Percentiles rank a stretch among this genome's conserved stretches.
Conservation (phyloP, 2,329 filamentous ascomycete genomes). For the Penicillium crustosum region DNA sequence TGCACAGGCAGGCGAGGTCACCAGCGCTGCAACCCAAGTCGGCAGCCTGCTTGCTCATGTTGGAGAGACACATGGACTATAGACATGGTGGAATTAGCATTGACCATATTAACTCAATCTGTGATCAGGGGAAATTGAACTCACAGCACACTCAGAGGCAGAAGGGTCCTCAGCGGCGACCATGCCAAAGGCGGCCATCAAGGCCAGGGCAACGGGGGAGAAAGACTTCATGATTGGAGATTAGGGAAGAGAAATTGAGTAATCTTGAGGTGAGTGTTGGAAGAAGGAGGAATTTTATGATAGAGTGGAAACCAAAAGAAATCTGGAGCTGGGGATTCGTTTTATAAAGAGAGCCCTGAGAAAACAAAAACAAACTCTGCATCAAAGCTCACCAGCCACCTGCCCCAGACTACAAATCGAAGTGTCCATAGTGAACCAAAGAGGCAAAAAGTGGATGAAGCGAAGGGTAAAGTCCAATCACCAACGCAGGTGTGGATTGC, state of each 20-base stretch:
- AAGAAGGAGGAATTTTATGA: background rate
- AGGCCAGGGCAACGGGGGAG: constrained; percentile 28
- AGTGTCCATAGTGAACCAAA: constrained; percentile 3
- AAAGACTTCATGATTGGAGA: constrained; percentile 33
- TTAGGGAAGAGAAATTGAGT: background rate
- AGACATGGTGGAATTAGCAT: background rate
- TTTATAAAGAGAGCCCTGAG: constrained; percentile 20
- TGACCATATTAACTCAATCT: background rate
- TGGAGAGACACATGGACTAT: constrained; percentile 47
- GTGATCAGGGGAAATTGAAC: background rate
- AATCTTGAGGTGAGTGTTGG: background rate
- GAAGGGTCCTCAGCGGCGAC: constrained; percentile 26
- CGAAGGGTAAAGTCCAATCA: constrained; percentile 9
- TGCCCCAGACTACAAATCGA: constrained; percentile 1
- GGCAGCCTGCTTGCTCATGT: constrained; percentile 44
- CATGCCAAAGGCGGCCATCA: constrained; percentile 31
- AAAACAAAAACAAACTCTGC: constrained; percentile 20
- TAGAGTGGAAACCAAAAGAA: background rate
- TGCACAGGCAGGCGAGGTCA: constrained; percentile 45
- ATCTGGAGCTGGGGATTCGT: constrained; percentile 7
- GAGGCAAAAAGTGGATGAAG: background rate
- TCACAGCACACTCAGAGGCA: constrained; percentile 35
- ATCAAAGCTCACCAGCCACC: constrained; percentile 7
- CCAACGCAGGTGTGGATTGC: constrained; percentile 6
- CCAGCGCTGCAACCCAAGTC: constrained; percentile 41